These are phyloP conservation scores for Hyparrhenia diplandra DNA, from an alignment of 176 grass and related monocot genomes.

Conservation along the genomic window DNA sequence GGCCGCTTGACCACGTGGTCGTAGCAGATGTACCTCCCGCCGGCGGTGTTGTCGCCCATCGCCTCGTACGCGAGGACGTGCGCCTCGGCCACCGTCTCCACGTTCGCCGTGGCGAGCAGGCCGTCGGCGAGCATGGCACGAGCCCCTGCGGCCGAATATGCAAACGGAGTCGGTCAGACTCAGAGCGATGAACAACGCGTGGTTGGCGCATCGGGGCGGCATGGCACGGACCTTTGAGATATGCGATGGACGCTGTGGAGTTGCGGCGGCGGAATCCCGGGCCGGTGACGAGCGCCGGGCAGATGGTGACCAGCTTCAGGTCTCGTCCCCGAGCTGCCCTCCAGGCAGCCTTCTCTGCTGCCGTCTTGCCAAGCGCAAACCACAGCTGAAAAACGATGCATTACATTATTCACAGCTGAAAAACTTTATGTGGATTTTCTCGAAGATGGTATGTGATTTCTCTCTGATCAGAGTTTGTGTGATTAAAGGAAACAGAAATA, in stretches of 20 bases:
- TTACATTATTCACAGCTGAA: too few relatives aligned
- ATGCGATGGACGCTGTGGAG: constrained; percentile 86
- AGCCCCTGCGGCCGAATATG: constrained; percentile 68
- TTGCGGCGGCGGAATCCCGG: constrained; percentile 78
- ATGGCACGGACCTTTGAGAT: constrained; percentile 65
- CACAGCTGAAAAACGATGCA: constrained; percentile 52
- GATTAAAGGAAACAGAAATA: background rate
- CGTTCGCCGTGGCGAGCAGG: constrained; percentile 67
- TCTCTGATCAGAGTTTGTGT: background rate
- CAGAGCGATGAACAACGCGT: background rate
- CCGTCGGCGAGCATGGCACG: constrained; percentile 71
- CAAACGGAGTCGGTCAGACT: too few relatives aligned
- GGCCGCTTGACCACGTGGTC: constrained; percentile 62
- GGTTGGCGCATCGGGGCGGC: background rate
- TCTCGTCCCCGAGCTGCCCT: constrained; percentile 80
- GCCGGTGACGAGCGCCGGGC: constrained; percentile 78
- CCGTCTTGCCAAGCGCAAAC: constrained; percentile 89
- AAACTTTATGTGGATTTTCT: too few relatives aligned
- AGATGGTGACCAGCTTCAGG: constrained; percentile 82
- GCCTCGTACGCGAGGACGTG: constrained; percentile 78
- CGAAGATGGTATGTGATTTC: background rate
- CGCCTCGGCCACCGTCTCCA: constrained; percentile 72
- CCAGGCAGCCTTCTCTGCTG: constrained; percentile 93
- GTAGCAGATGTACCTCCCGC: constrained; percentile 88
- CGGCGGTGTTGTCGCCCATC: constrained; percentile 70